These are phyloP conservation scores for Diaporthe sp. DNA, from an alignment of 2,329 filamentous ascomycete genomes.

Conservation along the genomic window DNA sequence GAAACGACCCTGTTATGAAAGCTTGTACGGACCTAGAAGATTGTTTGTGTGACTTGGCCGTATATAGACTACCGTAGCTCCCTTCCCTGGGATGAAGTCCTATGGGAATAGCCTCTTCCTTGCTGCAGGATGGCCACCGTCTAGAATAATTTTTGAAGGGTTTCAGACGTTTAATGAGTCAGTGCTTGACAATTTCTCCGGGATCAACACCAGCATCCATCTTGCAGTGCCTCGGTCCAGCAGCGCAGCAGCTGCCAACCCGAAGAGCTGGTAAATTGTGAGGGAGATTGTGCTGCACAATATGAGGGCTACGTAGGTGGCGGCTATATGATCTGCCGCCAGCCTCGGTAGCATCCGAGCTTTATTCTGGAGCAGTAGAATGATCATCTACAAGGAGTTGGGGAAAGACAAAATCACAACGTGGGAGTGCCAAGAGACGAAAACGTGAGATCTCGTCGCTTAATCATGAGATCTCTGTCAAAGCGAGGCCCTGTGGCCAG, in stretches of 20 bases:
- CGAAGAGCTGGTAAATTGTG: constrained; percentile 15
- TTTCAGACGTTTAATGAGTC: not conserved
- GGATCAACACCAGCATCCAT: not conserved
- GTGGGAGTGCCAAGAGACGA: constrained; percentile 30
- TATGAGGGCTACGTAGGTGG: not conserved
- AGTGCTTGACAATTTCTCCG: constrained; percentile 1
- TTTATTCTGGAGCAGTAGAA: constrained; percentile 16
- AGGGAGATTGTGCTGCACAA: constrained; percentile 16
- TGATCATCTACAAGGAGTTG: constrained; percentile 26
- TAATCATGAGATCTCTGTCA: constrained; percentile 38
- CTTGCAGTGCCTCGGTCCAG: constrained; percentile 21
- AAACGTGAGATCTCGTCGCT: constrained; percentile 35
- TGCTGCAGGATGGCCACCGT: not conserved
- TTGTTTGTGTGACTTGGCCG: not conserved
- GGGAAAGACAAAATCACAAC: constrained; percentile 25
- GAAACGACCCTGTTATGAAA: not conserved
- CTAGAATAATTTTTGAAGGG: not conserved
- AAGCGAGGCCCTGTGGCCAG: constrained; percentile 11
- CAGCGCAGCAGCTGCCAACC: constrained; percentile 10
- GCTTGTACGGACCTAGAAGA: not conserved
- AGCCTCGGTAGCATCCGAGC: constrained; percentile 34
- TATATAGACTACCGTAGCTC: not conserved
- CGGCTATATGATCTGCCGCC: constrained; percentile 26
- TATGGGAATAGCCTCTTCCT: not conserved
- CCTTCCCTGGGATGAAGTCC: not conserved